Evolutionary conservation across 2,329 filamentous ascomycete genomes (phyloP), one percentile per base, ranked within the genome.

Genomic region (Exophiala bonariae): DNA sequence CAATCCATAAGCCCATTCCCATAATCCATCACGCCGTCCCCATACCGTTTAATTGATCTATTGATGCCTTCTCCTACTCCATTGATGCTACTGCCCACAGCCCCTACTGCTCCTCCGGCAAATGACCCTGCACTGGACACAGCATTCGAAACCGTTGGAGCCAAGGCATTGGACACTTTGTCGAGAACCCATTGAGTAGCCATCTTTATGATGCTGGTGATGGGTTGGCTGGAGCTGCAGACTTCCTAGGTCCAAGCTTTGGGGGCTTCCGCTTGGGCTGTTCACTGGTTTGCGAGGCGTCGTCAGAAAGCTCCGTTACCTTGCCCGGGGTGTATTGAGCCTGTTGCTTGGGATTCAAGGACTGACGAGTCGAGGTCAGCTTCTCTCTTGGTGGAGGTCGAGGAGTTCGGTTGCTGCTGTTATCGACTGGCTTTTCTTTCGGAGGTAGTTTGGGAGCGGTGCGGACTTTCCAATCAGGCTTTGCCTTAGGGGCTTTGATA

Each of bases 1-100:
- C 57, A 62, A 46, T 64, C 62, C 46, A 61, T 59, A 42, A 63
- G 48, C 37, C 52, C 55, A 50, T 63, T 63, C 16, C 60, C 60
- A 53, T 55, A 58, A 47, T 63, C 60, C 45, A 58, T 60, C 11
- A 52, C 45, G 30, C 55, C 57, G 40, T 59, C 55, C 18, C 57
- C 57, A 45, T 59, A 59, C 18, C 44, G 28, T 31, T 41, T 47
- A 35, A 59, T 54, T 10, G 52, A 48, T 3, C 41, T 42, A 41
- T 56, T 57, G 50, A 60, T 58, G 10, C 49, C 34, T 33, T 61
- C 56, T 47, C 61, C 61, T 8, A 60, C 49, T 7, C 58, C 55
- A 34, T 58, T 60, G 44, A 60, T 59, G 26, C 50, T 49, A 44
- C 47, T 56, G 13, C 58, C 58, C 6, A 60, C 52, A 17, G 54